Conservation (phyloP, 176 grass and related monocot species). For the Miscanthus lutarioriparius region DNA sequence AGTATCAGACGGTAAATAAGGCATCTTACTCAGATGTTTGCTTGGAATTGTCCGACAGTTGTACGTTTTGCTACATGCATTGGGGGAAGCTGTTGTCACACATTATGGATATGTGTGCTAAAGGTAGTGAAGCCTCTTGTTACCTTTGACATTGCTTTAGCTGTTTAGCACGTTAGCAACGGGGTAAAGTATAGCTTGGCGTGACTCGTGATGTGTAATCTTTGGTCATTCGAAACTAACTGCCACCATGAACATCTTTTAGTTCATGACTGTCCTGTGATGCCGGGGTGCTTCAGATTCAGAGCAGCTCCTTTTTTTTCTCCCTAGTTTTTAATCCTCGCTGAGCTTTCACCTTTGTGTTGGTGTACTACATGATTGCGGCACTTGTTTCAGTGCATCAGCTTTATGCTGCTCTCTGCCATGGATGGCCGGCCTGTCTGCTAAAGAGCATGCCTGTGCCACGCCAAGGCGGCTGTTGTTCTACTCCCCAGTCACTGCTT, state of each 20-base stretch:
- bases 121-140: neutral
- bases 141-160: neutral
- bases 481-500: neutral
- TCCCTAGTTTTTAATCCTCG: neutral
- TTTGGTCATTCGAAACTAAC: neutral
- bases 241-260: neutral
- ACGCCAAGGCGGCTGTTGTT: neutral
- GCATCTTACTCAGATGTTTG: neutral
- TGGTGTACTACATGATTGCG: neutral
- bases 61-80: neutral
- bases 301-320: neutral
- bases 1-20: neutral
- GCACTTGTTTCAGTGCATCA: slow-evolving; percentile 30
- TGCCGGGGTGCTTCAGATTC: neutral
- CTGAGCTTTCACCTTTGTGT: slow-evolving; percentile 17
- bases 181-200: neutral
- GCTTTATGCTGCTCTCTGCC: slow-evolving; percentile 25
- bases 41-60: neutral
- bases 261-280: neutral
- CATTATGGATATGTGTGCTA: no score
- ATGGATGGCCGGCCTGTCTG: slow-evolving; percentile 35
- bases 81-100: neutral
- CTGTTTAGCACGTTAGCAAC: neutral
- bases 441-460: slow-evolving; percentile 30
- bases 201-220: neutral